Evolutionary conservation across 176 grass and related monocot genomes (phyloP), one percentile per base, ranked within the genome.

Genomic region (Avena insularis): DNA sequence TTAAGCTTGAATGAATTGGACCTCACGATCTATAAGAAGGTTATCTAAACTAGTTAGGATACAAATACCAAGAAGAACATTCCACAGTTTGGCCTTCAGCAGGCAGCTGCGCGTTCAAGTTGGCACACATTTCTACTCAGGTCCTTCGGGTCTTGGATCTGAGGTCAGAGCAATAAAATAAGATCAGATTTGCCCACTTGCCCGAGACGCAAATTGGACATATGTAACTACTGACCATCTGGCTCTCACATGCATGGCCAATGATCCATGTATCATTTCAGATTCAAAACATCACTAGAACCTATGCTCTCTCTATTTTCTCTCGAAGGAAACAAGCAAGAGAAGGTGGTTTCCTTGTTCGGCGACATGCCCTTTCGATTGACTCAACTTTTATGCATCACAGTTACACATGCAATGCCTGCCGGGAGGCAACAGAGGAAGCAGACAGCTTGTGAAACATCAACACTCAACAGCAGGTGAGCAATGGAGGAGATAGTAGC

Each of bases 151-250:
- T 57, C 63, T 84, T 84, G 80, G 89, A 91, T 84, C 85, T 87
- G 76, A 80, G 58, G 87, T 67, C 81, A 80, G 76, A 75, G 76
- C 68, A 75, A 40, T 80, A 87, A 73, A 87, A 79, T 67, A 83
- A 58, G 3, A 66, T 80, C 75, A 80, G 74, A 72, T 49, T 84
- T 80, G 68, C 67, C 49, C 23, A 80, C 58, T 21, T 91, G 75
- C 70, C 85, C 77, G 79, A 77, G 77, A 88, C 85, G 90, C 90
- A 77, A 51, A 65, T 46, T 71, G 59, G 79, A 73, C 46, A 85
- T 31, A 31, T 33, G 59, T 33, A 77, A 29, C 29, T 79, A 83
- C 74, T 72, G 56, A 15, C 74, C 67, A 21, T 23, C 71, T 81
- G 89, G 43, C 58, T 61, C 40, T 77, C 82, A 88, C 69, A 85